Percentiles rank a stretch among this genome's conserved stretches.
Conservation (phyloP, 2,329 filamentous ascomycete species). For the Colletotrichum paranaense region DNA sequence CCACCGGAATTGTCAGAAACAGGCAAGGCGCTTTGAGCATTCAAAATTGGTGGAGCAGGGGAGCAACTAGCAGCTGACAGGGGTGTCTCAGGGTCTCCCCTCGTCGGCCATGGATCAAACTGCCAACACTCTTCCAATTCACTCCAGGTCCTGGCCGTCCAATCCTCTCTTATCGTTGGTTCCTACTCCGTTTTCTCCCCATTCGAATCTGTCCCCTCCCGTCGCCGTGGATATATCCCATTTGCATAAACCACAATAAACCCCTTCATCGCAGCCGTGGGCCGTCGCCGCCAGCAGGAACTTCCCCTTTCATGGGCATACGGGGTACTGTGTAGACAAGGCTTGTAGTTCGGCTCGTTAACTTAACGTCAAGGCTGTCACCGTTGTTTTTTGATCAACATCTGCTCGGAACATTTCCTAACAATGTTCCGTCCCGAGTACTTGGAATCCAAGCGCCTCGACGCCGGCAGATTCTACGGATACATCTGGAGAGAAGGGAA, state of each 20-base stretch:
- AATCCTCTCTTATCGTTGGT: not conserved
- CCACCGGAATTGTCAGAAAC: constrained; percentile 33
- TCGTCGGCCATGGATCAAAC: constrained; percentile 21
- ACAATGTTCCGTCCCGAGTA: constrained; percentile 1
- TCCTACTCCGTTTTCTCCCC: not conserved
- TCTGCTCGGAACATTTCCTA: not conserved
- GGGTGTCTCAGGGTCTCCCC: constrained; percentile 10
- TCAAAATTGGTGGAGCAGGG: constrained; percentile 30
- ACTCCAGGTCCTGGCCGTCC: not conserved
- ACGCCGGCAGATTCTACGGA: not conserved
- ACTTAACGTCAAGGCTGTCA: constrained; percentile 10
- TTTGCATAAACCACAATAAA: constrained; percentile 14
- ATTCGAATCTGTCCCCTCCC: not conserved
- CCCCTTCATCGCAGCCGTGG: not conserved
- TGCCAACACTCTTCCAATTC: not conserved
- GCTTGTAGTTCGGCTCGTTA: not conserved
- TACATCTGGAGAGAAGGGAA: not conserved
- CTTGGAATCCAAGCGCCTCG: constrained; percentile 7
- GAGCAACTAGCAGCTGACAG: constrained; percentile 3
- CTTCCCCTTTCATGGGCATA: not conserved
- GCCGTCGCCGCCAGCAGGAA: not conserved
- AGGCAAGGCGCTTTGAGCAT: constrained; percentile 26
- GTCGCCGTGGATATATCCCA: not conserved
- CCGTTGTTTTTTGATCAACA: not conserved
- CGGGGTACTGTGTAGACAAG: not conserved